A percentile compares a stretch with the other conserved stretches of the same genome.
phyloP scores from a whole-genome alignment of 2,329 filamentous ascomycete species.

The Phialophora macrospora region DNA sequence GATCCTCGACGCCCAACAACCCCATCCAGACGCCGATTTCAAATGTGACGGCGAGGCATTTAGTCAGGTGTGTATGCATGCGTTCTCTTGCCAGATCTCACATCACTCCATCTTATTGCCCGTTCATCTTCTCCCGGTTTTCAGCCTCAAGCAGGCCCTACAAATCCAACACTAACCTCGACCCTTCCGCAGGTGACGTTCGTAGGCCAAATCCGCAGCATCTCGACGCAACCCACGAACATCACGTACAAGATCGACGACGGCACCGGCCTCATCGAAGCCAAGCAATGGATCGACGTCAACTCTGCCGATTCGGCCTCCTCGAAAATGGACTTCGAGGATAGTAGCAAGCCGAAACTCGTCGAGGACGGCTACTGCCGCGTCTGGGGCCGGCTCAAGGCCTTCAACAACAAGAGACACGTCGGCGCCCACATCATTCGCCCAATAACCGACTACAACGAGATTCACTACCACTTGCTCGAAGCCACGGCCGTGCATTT shows the following conservation, averaged over 20 bases:
- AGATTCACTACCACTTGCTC: constrained; percentile 88
- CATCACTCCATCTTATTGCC: background rate
- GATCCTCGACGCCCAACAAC: constrained; percentile 78
- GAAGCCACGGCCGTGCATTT: constrained; percentile 90
- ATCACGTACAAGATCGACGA: constrained; percentile 93
- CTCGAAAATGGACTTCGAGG: constrained; percentile 51
- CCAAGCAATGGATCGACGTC: constrained; percentile 81
- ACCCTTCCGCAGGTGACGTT: constrained; percentile 71
- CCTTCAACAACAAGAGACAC: constrained; percentile 81
- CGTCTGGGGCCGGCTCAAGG: constrained; percentile 82
- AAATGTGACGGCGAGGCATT: constrained; percentile 78
- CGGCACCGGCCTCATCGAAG: constrained; percentile 89
- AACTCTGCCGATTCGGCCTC: constrained; percentile 45
- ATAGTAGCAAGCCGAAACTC: constrained; percentile 55
- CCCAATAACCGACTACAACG: constrained; percentile 82
- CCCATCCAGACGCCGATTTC: constrained; percentile 76
- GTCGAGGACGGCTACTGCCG: constrained; percentile 79
- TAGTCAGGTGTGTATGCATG: constrained; percentile 57
- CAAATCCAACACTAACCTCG: background rate
- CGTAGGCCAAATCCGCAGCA: constrained; percentile 86
- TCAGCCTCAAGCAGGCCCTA: background rate
- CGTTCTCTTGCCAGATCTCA: background rate
- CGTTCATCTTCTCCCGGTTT: background rate
- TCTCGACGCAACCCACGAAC: constrained; percentile 86
- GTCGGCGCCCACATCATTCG: constrained; percentile 81